Base-by-base conservation (phyloP, 1,284 basidiomycete genomes). In the Papiliotrema fonsecae region DNA sequence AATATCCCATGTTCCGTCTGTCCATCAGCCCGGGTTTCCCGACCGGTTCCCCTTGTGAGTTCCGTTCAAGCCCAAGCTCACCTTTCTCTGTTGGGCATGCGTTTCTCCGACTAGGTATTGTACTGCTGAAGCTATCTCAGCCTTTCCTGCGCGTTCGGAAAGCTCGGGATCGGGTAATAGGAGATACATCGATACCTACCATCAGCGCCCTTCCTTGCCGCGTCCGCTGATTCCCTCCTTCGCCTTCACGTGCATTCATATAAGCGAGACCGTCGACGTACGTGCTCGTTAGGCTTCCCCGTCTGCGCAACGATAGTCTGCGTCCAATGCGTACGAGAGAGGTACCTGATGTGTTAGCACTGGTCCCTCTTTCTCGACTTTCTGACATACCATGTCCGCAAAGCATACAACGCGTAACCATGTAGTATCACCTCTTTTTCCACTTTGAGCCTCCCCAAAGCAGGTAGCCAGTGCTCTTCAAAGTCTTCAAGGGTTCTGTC, bases 241-340 rank as follows among this genome's bases (percentile, higher is more conserved):
- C 28, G 14, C 22, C 21, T 2, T 39, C 18, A 25, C 32, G 5
- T 10, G 19, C 9, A 3, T 16, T 24, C 27, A 14, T 6, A 16
- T 9, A 27, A 24, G 31, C 22, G n/a, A 14, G 19, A 22, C 32
- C 22, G 4, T 34, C 1, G 6, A 54, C 60, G 44, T 22, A 69
- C 68, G 27, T 61, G 55, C 13, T 72, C 69, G 1, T 58, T 65
- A 9, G 64, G 64, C 53, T 70, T 70, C n/a, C 67, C 67, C 2
- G 69, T 70, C 22, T 62, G 62, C 9, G 67, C 62, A 6, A 64
- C 68, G 32, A 72, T 72, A 21, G 59, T 69, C 30, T 67, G 63
- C 10, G 60, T 52, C 60, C 65, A 70, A 47, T 69, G 67, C 1
- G 61, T 62, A 7, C 69, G 52, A 1, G 66, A 69, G 7, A 72